Base-by-base conservation (phyloP, 2,329 filamentous ascomycete genomes). In the Arthrinium puccinioides region DNA sequence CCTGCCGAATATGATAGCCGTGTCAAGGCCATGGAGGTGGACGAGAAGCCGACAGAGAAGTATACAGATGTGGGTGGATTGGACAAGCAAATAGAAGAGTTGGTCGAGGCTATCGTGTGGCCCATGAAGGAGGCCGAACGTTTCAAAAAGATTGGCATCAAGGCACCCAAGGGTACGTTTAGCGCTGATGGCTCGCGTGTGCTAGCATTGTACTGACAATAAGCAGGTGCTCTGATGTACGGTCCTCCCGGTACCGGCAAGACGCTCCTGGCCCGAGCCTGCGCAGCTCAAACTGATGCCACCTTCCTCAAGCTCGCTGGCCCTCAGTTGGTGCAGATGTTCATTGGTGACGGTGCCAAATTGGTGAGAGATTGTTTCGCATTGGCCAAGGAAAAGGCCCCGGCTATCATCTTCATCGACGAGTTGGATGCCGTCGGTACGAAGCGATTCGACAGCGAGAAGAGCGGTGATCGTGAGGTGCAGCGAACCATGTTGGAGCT, bases 91-190 rank as follows among this genome's bases (percentile, higher is more conserved):
- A 98, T 98, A 57, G 90, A 96, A 62, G 94, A 98, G 67, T 76
- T 98, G 38, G 89, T 98, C 8, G 92, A 98, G 69, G 92, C 92
- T 39, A 92, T 98, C 34, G 92, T 98, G 21, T 97, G 90, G 90
- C 92, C 92, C 2, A 98, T 98, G 92, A 97, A 97, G 76, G 90
- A 98, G 67, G 89, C 92, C 2, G 94, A 98, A 53, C 79, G 90
- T 15, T 98, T 98, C 72, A 97, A 96, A 76, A 97, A 96, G 76
- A 96, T 98, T 55, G 92, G 92, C 51, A 98, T 98, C 73, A 98
- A 98, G 70, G 90, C 92, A 27, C 92, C 92, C 11, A 98, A 98
- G 69, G 92, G 92, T 96, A 77, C 44, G 66, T 52, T 38, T n/a
- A 35, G 20, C n/a, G 21, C 23, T 35, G 23, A 35, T 16, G 8